Evolutionary conservation across 1,284 basidiomycete species (phyloP).

Genomic region (Papiliotrema flavescens): DNA sequence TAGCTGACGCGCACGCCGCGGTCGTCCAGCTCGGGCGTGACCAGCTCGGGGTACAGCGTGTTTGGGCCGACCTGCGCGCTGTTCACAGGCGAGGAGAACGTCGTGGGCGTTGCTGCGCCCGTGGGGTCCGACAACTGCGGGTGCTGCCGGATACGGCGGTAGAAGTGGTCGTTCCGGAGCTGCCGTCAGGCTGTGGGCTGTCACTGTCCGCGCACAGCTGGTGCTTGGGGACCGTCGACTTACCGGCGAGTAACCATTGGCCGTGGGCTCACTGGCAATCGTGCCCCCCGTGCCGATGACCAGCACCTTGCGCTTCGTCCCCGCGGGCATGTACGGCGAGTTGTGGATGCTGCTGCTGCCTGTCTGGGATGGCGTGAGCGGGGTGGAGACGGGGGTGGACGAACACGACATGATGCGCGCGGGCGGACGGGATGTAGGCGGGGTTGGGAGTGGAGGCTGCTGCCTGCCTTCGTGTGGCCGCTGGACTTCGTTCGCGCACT

Average conservation of each 20-base stretch:
- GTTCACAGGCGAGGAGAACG: conserved; percentile 22
- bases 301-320: conserved; percentile 17
- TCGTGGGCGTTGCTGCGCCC: conserved; percentile 4
- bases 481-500: too few species aligned
- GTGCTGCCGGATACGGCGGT: conserved; percentile 43
- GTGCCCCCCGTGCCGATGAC: conserved; percentile 46
- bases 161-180: conserved; percentile 41
- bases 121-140: conserved; percentile 32
- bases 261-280: conserved; percentile 41
- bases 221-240: conserved; percentile 11
- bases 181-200: conserved; percentile 7
- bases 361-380: background rate
- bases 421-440: background rate
- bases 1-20: conserved; percentile 32
- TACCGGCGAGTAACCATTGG: conserved; percentile 36
- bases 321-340: background rate
- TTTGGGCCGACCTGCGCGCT: conserved; percentile 22
- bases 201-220: too few species aligned
- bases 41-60: conserved; percentile 32
- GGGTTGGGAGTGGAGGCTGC: background rate
- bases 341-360: background rate
- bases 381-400: background rate
- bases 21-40: conserved; percentile 40
- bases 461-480: background rate
- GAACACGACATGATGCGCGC: background rate